Conservation (phyloP, 257 asterid genomes). For the Ilex asprella region DNA sequence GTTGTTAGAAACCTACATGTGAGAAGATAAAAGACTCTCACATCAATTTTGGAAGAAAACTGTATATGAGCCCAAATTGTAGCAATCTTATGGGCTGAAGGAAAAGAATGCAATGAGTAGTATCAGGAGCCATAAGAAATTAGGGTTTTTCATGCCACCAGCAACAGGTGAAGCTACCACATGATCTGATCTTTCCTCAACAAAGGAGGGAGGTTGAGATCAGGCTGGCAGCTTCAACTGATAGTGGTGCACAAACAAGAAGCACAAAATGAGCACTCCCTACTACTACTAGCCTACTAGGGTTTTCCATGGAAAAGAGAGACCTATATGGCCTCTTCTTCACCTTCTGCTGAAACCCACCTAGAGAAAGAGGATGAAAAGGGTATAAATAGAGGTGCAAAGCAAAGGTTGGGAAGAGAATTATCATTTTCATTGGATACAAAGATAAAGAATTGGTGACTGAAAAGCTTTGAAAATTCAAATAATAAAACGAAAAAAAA, state of each 20-base stretch:
- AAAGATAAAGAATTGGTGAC: constrained; percentile 29
- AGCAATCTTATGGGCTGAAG: no score
- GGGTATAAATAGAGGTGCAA: constrained; percentile 31
- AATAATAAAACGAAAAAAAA: constrained; percentile 18
- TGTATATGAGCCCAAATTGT: neutral
- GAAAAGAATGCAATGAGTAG: no score
- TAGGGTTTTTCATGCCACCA: constrained; percentile 21
- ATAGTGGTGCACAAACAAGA: constrained; percentile 19
- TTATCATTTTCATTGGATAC: constrained; percentile 17
- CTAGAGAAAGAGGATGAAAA: constrained; percentile 11
- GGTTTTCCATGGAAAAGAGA: constrained; percentile 5
- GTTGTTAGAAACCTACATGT: no score
- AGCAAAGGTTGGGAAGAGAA: constrained; percentile 2
- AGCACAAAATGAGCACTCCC: constrained; percentile 3
- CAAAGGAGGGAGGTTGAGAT: constrained; percentile 23
- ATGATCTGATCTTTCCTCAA: constrained; percentile 30
- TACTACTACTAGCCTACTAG: neutral
- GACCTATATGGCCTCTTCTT: constrained; percentile 2
- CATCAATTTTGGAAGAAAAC: no score
- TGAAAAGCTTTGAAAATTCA: constrained; percentile 4
- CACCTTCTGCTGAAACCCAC: constrained; percentile 7
- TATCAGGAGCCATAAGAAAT: neutral
- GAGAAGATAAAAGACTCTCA: no score
- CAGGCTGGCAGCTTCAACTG: constrained; percentile 41
- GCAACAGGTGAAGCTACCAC: constrained; percentile 32